Conservation (phyloP, 768 basidiomycete genomes). For the Exsudoporus frostii region DNA sequence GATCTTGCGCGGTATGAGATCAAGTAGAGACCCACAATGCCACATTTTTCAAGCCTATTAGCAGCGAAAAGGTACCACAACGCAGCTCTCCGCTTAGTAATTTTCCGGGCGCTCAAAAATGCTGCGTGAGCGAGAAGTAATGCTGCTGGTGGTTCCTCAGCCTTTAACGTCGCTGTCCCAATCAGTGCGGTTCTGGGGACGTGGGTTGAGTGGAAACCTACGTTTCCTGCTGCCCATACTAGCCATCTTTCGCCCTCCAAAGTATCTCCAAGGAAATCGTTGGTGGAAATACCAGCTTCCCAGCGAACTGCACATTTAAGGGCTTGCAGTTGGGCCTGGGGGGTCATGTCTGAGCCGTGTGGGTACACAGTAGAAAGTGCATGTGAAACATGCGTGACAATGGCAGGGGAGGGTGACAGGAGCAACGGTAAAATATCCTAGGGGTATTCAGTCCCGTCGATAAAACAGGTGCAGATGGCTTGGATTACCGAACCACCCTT, state of each 20-base stretch:
- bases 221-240: constrained; percentile 80
- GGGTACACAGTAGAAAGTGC: constrained; percentile 52
- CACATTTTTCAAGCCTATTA: constrained; percentile 76
- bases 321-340: constrained; percentile 65
- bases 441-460: constrained; percentile 7
- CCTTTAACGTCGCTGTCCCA: constrained; percentile 43
- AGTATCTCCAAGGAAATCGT: constrained; percentile 54
- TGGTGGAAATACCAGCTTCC: constrained; percentile 59
- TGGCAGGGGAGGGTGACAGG: constrained; percentile 60
- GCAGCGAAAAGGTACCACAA: constrained; percentile 80
- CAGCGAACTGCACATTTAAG: constrained; percentile 71
- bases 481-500: constrained; percentile 75
- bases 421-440: constrained; percentile 84
- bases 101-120: constrained; percentile 57
- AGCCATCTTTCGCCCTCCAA: constrained; percentile 84
- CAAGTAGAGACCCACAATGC: constrained; percentile 57
- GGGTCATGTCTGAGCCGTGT: constrained; percentile 45
- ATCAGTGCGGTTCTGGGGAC: constrained; percentile 22
- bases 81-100: constrained; percentile 59
- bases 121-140: constrained; percentile 82
- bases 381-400: constrained; percentile 58
- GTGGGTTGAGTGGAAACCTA: constrained; percentile 37
- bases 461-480: neutral
- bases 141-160: constrained; percentile 79
- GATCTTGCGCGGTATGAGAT: constrained; percentile 2